phyloP scores from a whole-genome alignment of 495 filamentous ascomycete species.

The Neurospora tetraspora region DNA sequence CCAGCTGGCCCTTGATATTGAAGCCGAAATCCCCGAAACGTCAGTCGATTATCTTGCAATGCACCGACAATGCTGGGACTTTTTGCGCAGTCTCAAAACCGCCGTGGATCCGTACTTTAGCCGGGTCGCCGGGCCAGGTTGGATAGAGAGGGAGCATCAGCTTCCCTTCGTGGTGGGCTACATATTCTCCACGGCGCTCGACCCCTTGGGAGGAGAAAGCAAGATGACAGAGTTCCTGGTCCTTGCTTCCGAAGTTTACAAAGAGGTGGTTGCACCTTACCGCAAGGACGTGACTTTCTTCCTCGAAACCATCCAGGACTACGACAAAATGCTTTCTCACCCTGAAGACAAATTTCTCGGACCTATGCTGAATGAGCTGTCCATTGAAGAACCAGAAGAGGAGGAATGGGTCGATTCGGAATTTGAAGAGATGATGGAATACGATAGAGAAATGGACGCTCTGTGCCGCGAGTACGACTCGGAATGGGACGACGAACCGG shows the following conservation, averaged over 20 bases:
- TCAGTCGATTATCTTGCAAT: neutral
- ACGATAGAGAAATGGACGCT: neutral
- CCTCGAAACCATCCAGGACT: neutral
- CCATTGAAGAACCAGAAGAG: neutral
- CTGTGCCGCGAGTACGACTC: neutral
- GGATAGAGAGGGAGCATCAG: conserved; percentile 1
- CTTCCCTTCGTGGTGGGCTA: neutral
- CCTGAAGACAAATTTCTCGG: neutral
- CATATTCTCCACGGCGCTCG: neutral
- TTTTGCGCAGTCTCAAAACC: neutral
- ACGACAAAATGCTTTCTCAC: neutral
- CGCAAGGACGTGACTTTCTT: neutral
- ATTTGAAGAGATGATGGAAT: neutral
- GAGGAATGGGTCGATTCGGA: neutral
- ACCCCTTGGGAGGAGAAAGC: neutral
- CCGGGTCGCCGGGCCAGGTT: neutral
- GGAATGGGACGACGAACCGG: neutral
- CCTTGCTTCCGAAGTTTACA: neutral
- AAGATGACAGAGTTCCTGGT: neutral
- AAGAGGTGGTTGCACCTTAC: neutral
- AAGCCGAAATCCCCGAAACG: neutral
- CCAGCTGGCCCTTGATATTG: neutral
- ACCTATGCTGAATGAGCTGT: neutral
- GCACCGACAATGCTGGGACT: neutral
- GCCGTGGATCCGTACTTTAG: neutral